Evolutionary conservation across 2,329 filamentous ascomycete species (phyloP), one percentile per base, ranked within the genome.

Genomic region (Colletotrichum ledebouriae): DNA sequence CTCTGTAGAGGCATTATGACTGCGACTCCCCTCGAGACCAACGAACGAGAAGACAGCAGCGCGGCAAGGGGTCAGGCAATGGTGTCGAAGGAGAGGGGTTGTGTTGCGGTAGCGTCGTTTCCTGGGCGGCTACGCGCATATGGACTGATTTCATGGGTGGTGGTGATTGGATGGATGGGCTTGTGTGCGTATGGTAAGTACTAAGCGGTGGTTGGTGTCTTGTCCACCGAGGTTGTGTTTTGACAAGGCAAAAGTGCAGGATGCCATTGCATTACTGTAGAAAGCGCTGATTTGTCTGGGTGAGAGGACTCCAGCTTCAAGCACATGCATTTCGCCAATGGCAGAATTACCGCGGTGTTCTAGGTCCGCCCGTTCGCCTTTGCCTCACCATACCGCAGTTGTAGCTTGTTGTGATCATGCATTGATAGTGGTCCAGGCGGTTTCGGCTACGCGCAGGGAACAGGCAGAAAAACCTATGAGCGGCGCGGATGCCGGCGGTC

Each of bases 111-210:
- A 61, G 59, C 59, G 59, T 61, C 59, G 34, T 53, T 61, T 44
- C 59, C 50, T 29, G 34, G 59, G 59, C 59, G 59, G 59, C 59
- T 61, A 61, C 47, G 59, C 59, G 59, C 59, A 61, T 61, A 33
- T 52, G 47, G n/a, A 52, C 22, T 53, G 59, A 52, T 61, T 52
- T 41, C 11, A 46, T 46, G 57, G 60, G 44, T 20, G 22, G 11
- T 20, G 15, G 25, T 42, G 39, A n/a, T 37, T 2, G 47, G 47
- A 29, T 22, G 47, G 37, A 12, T 59, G 57, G 59, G 29, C 29
- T 29, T 29, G 2, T 29, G 29, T 29, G 29, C 29, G 29, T 29
- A 6, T 29, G 25, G 25, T 29, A 29, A 6, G 25, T 29, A 29
- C 22, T 22, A 22, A 29, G 25, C 25, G 25, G 39, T 34, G 37